phyloP scores from a whole-genome alignment of 2,329 filamentous ascomycete species.

The Monosporascus sp. region DNA sequence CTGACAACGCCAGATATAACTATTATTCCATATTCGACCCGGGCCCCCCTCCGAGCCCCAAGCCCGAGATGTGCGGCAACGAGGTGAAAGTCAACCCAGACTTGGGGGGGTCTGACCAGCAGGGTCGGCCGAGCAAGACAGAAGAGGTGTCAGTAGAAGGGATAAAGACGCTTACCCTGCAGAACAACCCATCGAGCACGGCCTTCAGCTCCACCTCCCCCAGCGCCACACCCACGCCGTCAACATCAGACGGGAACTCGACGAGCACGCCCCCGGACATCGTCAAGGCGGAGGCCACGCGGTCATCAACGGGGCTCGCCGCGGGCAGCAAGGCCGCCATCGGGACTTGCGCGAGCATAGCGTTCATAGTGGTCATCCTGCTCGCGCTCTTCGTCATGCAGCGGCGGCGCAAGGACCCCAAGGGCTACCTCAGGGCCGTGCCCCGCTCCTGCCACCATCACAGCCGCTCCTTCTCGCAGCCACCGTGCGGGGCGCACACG shows the following conservation, averaged over 20 bases:
- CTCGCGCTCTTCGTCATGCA: slow-evolving; percentile 34
- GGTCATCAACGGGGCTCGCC: slow-evolving; percentile 23
- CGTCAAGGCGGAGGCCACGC: background rate
- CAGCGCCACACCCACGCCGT: background rate
- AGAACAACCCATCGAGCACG: background rate
- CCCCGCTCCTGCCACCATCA: slow-evolving; percentile 18
- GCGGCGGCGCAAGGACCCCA: slow-evolving; percentile 20
- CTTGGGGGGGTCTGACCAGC: background rate
- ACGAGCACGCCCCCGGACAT: slow-evolving; percentile 16
- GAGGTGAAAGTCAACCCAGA: background rate
- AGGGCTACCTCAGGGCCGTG: slow-evolving; percentile 12
- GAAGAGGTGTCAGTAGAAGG: background rate
- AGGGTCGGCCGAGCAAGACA: background rate
- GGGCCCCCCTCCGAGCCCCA: slow-evolving; percentile 29
- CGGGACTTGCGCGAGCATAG: slow-evolving; percentile 36
- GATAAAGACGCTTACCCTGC: background rate
- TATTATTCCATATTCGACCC: slow-evolving; percentile 26
- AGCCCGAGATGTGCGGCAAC: slow-evolving; percentile 12
- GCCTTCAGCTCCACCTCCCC: background rate
- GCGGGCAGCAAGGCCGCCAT: slow-evolving; percentile 40
- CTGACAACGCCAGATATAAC: background rate
- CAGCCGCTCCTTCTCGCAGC: slow-evolving; percentile 18
- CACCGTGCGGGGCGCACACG: slow-evolving; percentile 31
- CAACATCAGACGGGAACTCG: slow-evolving; percentile 7
- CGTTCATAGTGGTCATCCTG: slow-evolving; percentile 30